Base-by-base conservation (phyloP, 441 rosid genomes). In the Lepidium campestre region DNA sequence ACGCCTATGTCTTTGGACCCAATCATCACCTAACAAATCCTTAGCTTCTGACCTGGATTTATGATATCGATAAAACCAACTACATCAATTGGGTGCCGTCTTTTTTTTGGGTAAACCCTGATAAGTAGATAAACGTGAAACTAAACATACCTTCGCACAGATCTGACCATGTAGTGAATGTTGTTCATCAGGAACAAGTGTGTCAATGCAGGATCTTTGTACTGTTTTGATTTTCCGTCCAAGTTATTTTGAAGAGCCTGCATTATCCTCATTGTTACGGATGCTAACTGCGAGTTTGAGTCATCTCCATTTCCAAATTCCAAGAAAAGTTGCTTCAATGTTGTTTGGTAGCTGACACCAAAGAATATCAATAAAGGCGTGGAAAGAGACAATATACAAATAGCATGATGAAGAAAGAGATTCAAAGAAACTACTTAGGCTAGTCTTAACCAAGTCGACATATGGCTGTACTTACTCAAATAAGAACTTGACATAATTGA, bases 111-210 rank as follows among this genome's bases (percentile, higher is more conserved):
- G 10, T 17, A 56, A 62, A 67, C 20, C 55, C 31, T 56, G 58
- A 25, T 32, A 6, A 54, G 57, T 47, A 36, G 41, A 60, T 37
- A 18, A 62, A 55, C 23, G 27, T 1, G 17, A 41, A 39, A 44
- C 7, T 42, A 42, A 59, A 68, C 84, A 37, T 67, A 93, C 97
- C 99, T 89, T 52, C 97, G 95, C 31, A 93, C 99, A 65, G 99
- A 91, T 91, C 97, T 85, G 83, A 93, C 99, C 95, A 93, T 93
- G 72, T 93, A 91, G 75, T 93, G 99, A 75, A 91, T 89, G 76
- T 93, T 93, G 77, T 93, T 93, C 98, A 93, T 93, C 60, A 93
- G 86, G 77, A 93, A 93, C 71, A 93, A 81, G 77, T 91, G 89
- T 17, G 93, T 93, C 88, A 93, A 77, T 70, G 99, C 90, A 71